Conservation (phyloP, 1,284 basidiomycete genomes). For the Tilletiopsis washingtonensis region DNA sequence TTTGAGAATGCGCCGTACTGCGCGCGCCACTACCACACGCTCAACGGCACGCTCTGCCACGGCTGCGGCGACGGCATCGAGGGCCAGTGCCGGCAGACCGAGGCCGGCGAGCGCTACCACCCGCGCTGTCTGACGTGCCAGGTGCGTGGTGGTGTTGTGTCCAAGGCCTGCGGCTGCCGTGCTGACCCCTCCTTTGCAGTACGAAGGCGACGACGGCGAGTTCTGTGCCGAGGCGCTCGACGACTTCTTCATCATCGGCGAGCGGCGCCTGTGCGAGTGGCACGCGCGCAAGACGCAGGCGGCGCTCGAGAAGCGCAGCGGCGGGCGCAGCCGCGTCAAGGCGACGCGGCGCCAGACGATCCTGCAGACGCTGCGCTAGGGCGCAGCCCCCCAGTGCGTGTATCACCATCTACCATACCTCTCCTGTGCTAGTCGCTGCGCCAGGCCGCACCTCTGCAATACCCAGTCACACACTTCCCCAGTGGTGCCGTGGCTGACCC, state of each 20-base stretch:
- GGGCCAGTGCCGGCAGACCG: slow-evolving; percentile 33
- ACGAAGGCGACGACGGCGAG: slow-evolving; percentile 8
- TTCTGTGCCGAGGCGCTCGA: slow-evolving; percentile 12
- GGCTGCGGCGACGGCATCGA: slow-evolving; percentile 30
- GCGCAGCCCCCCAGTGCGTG: too few species aligned
- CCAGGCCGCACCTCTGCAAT: too few species aligned
- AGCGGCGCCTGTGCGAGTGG: slow-evolving; percentile 23
- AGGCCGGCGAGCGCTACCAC: slow-evolving; percentile 30
- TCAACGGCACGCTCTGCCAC: slow-evolving; percentile 31
- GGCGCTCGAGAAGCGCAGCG: slow-evolving; percentile 13
- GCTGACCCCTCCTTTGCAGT: too few species aligned
- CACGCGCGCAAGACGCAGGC: slow-evolving; percentile 20
- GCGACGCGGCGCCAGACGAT: slow-evolving; percentile 26
- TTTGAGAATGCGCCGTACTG: slow-evolving; percentile 36
- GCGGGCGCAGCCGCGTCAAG: slow-evolving; percentile 13
- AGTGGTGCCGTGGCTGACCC: too few species aligned
- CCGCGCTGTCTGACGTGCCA: slow-evolving; percentile 28
- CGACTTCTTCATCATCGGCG: slow-evolving; percentile 22
- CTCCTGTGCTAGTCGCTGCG: too few species aligned
- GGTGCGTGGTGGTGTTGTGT: too few species aligned
- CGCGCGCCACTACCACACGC: slow-evolving; percentile 21
- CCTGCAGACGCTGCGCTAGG: slow-evolving; percentile 14
- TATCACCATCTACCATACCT: too few species aligned
- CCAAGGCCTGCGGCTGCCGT: too few species aligned
- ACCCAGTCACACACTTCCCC: too few species aligned